Percentiles rank a stretch among this genome's conserved stretches.
These are phyloP conservation scores for Yamagishiella unicocca DNA, from an alignment of 139 green algal genomes.

Conservation along the genomic window DNA sequence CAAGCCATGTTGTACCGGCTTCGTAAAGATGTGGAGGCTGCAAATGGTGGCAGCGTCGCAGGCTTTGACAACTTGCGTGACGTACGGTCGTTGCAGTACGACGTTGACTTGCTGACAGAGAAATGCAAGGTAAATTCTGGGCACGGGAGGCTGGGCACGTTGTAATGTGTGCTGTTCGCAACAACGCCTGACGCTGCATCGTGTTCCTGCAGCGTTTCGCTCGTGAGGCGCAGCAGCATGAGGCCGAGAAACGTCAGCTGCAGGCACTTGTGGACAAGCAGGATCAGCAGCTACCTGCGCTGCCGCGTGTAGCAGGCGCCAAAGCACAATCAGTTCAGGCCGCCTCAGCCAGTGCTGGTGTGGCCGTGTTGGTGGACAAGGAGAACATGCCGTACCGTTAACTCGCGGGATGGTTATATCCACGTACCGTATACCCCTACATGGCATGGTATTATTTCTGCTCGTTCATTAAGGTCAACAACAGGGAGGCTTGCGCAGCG, in stretches of 20 bases:
- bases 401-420: too few species aligned
- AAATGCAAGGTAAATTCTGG: conserved; percentile 60
- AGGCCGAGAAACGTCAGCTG: neutral
- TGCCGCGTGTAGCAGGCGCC: neutral
- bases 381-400: conserved; percentile 36
- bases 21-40: conserved; percentile 73
- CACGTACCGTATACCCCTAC: too few species aligned
- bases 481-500: too few species aligned
- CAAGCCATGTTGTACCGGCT: conserved; percentile 82
- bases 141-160: neutral
- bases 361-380: conserved; percentile 21
- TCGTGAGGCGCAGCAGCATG: neutral
- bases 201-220: conserved; percentile 2
- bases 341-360: too few species aligned
- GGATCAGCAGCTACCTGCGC: neutral
- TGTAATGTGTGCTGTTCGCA: too few species aligned
- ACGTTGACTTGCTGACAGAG: conserved; percentile 64
- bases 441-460: too few species aligned
- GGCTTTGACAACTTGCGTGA: conserved; percentile 76
- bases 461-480: too few species aligned
- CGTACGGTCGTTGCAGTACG: conserved; percentile 72
- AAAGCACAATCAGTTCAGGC: neutral
- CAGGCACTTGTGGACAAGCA: neutral
- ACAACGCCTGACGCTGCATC: too few species aligned
- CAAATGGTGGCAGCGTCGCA: conserved; percentile 29